Evolutionary conservation across 2,329 filamentous ascomycete species (phyloP).

Genomic region (Ascochyta koolunga): DNA sequence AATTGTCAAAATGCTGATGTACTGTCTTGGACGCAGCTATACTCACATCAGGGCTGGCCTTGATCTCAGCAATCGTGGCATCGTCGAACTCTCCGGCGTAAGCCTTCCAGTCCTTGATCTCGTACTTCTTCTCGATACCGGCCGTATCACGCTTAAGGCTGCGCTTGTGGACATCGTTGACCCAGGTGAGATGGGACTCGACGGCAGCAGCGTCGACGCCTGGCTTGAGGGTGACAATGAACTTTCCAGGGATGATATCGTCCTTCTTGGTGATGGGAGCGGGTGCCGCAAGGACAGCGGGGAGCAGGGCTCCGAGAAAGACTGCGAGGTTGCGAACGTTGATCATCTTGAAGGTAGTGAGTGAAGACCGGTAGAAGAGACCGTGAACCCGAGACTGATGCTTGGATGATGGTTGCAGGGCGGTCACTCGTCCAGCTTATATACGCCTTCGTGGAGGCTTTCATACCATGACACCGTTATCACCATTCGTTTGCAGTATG

Average conservation of each 20-base stretch:
- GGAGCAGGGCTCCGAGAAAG: slow-evolving; percentile 16
- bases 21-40: background rate
- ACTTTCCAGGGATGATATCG: slow-evolving; percentile 28
- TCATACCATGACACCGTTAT: background rate
- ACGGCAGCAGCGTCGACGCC: slow-evolving; percentile 23
- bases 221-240: slow-evolving; percentile 33
- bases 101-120: slow-evolving; percentile 52
- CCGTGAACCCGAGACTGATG: slow-evolving; percentile 8
- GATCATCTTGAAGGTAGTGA: slow-evolving; percentile 16
- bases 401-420: slow-evolving; percentile 9
- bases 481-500: slow-evolving; percentile 13
- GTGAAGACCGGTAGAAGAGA: slow-evolving; percentile 7
- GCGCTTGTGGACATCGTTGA: slow-evolving; percentile 45
- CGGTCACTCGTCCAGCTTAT: slow-evolving; percentile 2
- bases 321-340: slow-evolving; percentile 18
- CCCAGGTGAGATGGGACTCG: slow-evolving; percentile 42
- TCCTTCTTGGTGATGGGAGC: slow-evolving; percentile 20
- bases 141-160: slow-evolving; percentile 46
- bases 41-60: slow-evolving; percentile 25
- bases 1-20: background rate
- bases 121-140: slow-evolving; percentile 52
- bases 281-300: slow-evolving; percentile 17
- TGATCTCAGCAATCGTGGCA: slow-evolving; percentile 52
- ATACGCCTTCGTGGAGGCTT: background rate
- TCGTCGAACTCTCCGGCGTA: slow-evolving; percentile 57